Conservation (phyloP, 2,329 filamentous ascomycete genomes). For the Diaporthe batatas region DNA sequence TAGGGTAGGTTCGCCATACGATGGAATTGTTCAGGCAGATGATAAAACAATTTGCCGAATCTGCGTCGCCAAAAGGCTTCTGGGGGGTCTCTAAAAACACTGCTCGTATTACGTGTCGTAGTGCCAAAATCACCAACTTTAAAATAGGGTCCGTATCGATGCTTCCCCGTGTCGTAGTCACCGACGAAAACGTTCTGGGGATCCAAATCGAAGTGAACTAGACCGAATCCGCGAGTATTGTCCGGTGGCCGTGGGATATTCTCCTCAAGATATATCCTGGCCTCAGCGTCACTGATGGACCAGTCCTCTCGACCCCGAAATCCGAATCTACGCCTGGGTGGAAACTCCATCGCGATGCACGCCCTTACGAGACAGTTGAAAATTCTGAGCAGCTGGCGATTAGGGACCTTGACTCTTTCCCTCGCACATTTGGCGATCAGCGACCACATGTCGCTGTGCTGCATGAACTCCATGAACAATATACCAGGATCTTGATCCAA, state of each 20-base stretch:
- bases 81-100: background rate
- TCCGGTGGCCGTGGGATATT: background rate
- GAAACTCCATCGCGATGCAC: conserved; percentile 33
- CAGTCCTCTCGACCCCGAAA: background rate
- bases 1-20: background rate
- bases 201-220: conserved; percentile 35
- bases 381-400: background rate
- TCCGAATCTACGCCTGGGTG: conserved; percentile 9
- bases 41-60: background rate
- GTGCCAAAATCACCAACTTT: conserved; percentile 24
- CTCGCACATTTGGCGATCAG: background rate
- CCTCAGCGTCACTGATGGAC: background rate
- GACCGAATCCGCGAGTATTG: background rate
- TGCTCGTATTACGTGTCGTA: background rate
- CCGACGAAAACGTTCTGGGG: conserved; percentile 29
- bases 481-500: background rate
- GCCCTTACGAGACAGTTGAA: conserved; percentile 28
- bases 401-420: background rate
- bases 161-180: background rate
- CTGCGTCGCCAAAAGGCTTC: conserved; percentile 12
- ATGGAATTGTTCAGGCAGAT: conserved; percentile 18
- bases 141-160: conserved; percentile 9
- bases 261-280: background rate
- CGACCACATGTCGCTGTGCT: conserved; percentile 20
- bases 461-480: conserved; percentile 5